Base-by-base conservation (phyloP, 306 rosid species). In the Ochetophila trinervis region DNA sequence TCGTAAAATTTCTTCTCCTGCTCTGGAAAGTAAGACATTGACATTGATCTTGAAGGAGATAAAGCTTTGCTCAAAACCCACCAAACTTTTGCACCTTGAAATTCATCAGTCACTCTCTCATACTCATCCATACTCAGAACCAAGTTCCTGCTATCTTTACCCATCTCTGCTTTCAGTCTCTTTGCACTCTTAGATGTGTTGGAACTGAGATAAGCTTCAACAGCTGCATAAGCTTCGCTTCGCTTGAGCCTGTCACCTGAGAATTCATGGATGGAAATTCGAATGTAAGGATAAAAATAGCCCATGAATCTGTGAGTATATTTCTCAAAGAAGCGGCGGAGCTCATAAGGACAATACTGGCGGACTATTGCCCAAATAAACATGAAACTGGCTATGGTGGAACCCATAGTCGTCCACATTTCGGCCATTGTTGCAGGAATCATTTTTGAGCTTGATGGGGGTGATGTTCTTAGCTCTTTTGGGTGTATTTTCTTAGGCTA, bases 111-210 rank as follows among this genome's bases (percentile, higher is more conserved):
- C 18, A 88, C 97, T 40, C 86, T 83, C 59, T 86, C 97, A 7
- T 72, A 68, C 76, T 91, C 97, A 60, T 91, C 96, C 90, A 88
- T 88, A 30, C 95, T 81, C n/a, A 91, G 58, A 0, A 88, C 88
- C 65, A 91, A 44, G 49, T 83, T 88, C 66, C 58, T 78, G 53
- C 78, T 74, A 5, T 91, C 95, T 42, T 79, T 86, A 0, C 82
- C 96, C 80, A 86, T 79, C 83, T 91, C 97, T 1, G 97, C 97
- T 66, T 85, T 91, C 67, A 91, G 96, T 20, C 96, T 54, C 60
- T 79, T 91, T 0, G 97, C 96, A 20, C 83, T 78, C 62, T 76
- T 86, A 4, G 96, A 81, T 16, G 94, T 81, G 84, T 86, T 91
- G 61, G 88, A 81, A 69, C 91, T 76, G 17, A 91, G 91, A 60